Conservation (phyloP, 495 filamentous ascomycete genomes). For the Tetracladium setigerum region DNA sequence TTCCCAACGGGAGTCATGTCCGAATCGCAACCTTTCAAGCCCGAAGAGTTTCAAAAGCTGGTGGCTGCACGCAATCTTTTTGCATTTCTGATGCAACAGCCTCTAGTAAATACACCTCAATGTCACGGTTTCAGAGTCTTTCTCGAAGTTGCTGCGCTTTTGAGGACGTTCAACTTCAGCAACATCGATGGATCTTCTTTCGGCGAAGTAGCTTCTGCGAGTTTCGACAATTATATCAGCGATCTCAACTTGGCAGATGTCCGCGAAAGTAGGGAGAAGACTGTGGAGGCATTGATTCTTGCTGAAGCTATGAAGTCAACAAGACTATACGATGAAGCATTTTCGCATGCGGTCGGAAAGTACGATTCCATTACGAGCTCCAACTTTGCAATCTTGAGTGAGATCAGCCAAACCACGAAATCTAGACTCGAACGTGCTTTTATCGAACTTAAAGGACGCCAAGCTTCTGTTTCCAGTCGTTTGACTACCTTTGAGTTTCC, state of each 20-base stretch:
- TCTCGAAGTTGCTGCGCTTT: slow-evolving; percentile 57
- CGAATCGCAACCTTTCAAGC: slow-evolving; percentile 26
- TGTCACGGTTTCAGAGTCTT: slow-evolving; percentile 68
- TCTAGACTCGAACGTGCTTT: slow-evolving; percentile 75
- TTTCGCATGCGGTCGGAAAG: slow-evolving; percentile 88
- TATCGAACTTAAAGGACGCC: slow-evolving; percentile 65
- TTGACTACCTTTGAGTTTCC: slow-evolving; percentile 84
- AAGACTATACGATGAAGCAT: slow-evolving; percentile 81
- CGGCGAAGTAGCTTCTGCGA: slow-evolving; percentile 65
- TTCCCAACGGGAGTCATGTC: slow-evolving; percentile 42
- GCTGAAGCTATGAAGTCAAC: slow-evolving; percentile 79
- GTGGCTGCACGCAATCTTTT: slow-evolving; percentile 84
- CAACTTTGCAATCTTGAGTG: slow-evolving; percentile 55
- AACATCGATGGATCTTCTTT: slow-evolving; percentile 76
- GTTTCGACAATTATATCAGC: slow-evolving; percentile 70
- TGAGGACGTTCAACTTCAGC: slow-evolving; percentile 70
- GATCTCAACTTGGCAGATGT: slow-evolving; percentile 74
- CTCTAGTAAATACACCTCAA: slow-evolving; percentile 66
- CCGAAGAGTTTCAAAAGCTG: slow-evolving; percentile 57
- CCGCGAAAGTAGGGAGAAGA: slow-evolving; percentile 76
- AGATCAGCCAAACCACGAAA: slow-evolving; percentile 63
- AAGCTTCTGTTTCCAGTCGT: slow-evolving; percentile 56
- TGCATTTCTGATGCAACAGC: slow-evolving; percentile 74
- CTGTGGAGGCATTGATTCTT: slow-evolving; percentile 79
- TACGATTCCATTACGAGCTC: slow-evolving; percentile 65